Evolutionary conservation across 2,329 filamentous ascomycete genomes (phyloP), one percentile per base, ranked within the genome.

Genomic region (Bipolaris oryzae): DNA sequence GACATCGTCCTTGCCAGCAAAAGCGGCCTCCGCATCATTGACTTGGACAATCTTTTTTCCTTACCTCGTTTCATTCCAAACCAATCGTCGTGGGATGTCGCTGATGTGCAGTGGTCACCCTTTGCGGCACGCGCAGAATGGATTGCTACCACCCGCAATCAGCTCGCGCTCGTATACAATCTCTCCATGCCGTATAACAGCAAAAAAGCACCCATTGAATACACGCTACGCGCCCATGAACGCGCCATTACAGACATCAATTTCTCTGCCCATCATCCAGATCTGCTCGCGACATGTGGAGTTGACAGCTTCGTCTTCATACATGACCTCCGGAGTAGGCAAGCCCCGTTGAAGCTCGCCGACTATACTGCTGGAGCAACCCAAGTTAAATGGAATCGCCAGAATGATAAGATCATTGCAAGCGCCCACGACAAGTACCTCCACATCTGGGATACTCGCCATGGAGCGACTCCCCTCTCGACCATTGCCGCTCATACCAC

Each of bases 51-150:
- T 10, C 92, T 92, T 0, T 95, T 92, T 73, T 95, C 89, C 57
- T 89, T 90, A 9, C 94, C 94, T 16, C 89, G 92, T 16, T 89
- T 92, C 68, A 83, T 97, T 66, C 89, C 89, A 60, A 91, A 96
- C 76, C 89, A 91, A 53, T 88, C 92, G 41, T 89, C 91, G n/a
- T 97, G 93, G 92, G 87, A 96, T 49, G 93, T 96, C 5, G 92
- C 94, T 10, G 94, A 97, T 76, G 93, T 96, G 28, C 94, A 97
- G 76, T 97, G 94, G 94, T 96, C 92, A 10, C 94, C 94, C 0
- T 96, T 97, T 74, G 90, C 93, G 11, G 87, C 85, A 18, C 86
- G 93, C 45, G 91, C 96, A 74, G 93, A 93, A 69, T 97, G 94
- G 93, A 89, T 97, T 16, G 91, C 92, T 34, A 96, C 92, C 57